Conservation (phyloP, 169 alveolate species). For the Plasmodium falciparum region DNA sequence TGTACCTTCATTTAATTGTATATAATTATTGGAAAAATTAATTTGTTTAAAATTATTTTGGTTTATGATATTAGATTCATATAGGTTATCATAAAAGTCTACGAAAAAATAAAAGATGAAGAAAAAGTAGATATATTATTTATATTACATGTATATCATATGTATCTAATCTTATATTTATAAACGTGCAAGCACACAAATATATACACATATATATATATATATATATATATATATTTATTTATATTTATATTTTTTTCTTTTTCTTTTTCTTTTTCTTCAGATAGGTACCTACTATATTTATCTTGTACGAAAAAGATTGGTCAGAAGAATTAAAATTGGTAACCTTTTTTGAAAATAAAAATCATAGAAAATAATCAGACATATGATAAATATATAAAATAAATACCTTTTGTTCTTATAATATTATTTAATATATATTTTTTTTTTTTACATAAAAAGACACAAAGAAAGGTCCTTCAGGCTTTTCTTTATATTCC, state of each 20-base stretch:
- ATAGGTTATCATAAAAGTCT: slow-evolving; percentile 41
- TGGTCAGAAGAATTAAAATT: slow-evolving; percentile 52
- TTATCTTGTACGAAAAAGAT: slow-evolving; percentile 34
- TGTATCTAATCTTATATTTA: no score
- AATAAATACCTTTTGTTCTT: not conserved
- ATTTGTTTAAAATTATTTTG: slow-evolving; percentile 22
- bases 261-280: not conserved
- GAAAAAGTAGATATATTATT: not conserved
- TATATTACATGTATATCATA: no score
- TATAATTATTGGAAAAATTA: slow-evolving; percentile 47
- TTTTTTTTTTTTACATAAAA: slow-evolving; percentile 52
- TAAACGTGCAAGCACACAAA: not conserved
- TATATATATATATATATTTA: not conserved
- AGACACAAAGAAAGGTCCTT: slow-evolving; percentile 67
- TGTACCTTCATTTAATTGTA: slow-evolving; percentile 47
- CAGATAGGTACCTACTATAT: slow-evolving; percentile 23
- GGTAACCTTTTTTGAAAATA: slow-evolving; percentile 39
- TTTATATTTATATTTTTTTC: slow-evolving; percentile 1
- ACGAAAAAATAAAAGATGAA: not conserved
- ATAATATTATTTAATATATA: not conserved
- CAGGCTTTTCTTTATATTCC: slow-evolving; percentile 75
- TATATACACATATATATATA: not conserved
- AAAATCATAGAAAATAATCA: not conserved
- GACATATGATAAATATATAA: not conserved
- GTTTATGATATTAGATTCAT: slow-evolving; percentile 43